Base-by-base conservation (phyloP, 2,329 filamentous ascomycete species). In the Sclerotinia minor region DNA sequence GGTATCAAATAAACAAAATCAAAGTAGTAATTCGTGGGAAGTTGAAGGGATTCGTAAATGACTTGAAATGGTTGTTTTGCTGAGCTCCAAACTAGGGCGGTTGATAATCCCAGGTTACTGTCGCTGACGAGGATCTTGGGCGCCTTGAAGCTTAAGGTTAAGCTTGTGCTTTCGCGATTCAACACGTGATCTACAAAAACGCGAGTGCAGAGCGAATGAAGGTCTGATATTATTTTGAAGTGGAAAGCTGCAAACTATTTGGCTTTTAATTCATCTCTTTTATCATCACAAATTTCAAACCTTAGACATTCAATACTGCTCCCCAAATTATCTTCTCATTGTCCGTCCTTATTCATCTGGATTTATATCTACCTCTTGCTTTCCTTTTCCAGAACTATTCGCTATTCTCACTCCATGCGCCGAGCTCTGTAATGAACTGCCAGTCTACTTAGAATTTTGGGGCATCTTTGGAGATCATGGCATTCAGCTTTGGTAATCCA, bases 401-500 rank as follows among this genome's bases (percentile, higher is more conserved):
- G 58, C 66, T 52, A 71, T 67, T 69, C 64, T 64, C 65, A 68
- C 67, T 67, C 69, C 69, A 76, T 77, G 75, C 74, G 69, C 70
- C 70, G 67, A 54, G 72, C 63, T 55, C 68, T 69, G 65, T 71
- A 69, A 71, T 79, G 74, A 78, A 76, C 63, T 68, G 71, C 72
- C 66, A 72, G 72, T 71, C 76, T 74, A 73, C 74, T 76, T 70
- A 72, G 71, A 65, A 75, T 74, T 70, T 77, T 74, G 73, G 78
- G 77, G 71, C 78, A 78, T 72, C 74, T 79, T 73, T 76, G 76
- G 72, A 77, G 77, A 77, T 77, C 72, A 89, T 92, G 89, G 86
- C 88, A 67, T 91, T 91, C 79, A 82, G 83, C 77, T 89, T 89
- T 77, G 81, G 78, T 70, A 84, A 79, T 73, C 78, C 82, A 67